Conservation (phyloP, 2,329 filamentous ascomycete genomes). For the Xylariaceae sp. region DNA sequence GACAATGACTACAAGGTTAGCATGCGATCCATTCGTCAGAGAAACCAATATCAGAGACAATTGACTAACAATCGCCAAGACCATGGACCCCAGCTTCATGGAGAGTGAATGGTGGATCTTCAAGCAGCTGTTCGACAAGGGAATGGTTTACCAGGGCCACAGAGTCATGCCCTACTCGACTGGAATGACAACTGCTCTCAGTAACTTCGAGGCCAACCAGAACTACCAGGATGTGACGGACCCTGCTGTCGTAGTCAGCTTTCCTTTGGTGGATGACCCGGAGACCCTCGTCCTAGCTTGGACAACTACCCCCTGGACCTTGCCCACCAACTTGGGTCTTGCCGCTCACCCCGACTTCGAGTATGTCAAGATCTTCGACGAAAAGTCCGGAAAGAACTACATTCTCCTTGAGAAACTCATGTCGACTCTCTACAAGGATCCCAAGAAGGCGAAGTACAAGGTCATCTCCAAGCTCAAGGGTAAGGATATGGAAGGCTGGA, state of each 20-base stretch:
- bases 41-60: slow-evolving; percentile 14
- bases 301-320: slow-evolving; percentile 84
- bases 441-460: slow-evolving; percentile 91
- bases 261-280: slow-evolving; percentile 74
- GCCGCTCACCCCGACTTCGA: slow-evolving; percentile 78
- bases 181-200: slow-evolving; percentile 79
- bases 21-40: neutral
- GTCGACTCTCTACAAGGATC: slow-evolving; percentile 83
- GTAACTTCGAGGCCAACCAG: slow-evolving; percentile 90
- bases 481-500: slow-evolving; percentile 80
- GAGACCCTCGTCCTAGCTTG: slow-evolving; percentile 74
- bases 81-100: slow-evolving; percentile 94
- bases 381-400: slow-evolving; percentile 75
- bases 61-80: slow-evolving; percentile 43
- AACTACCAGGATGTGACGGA: slow-evolving; percentile 94
- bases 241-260: slow-evolving; percentile 81
- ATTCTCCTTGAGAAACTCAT: slow-evolving; percentile 79
- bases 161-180: slow-evolving; percentile 95
- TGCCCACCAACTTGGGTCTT: slow-evolving; percentile 74
- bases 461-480: slow-evolving; percentile 74
- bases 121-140: slow-evolving; percentile 87
- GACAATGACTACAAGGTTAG: slow-evolving; percentile 90
- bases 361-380: slow-evolving; percentile 81
- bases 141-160: slow-evolving; percentile 81
- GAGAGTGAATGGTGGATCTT: slow-evolving; percentile 97